These are phyloP conservation scores for Gaeumannomyces sp. DNA, from an alignment of 2,329 filamentous ascomycete species.

Conservation along the genomic window DNA sequence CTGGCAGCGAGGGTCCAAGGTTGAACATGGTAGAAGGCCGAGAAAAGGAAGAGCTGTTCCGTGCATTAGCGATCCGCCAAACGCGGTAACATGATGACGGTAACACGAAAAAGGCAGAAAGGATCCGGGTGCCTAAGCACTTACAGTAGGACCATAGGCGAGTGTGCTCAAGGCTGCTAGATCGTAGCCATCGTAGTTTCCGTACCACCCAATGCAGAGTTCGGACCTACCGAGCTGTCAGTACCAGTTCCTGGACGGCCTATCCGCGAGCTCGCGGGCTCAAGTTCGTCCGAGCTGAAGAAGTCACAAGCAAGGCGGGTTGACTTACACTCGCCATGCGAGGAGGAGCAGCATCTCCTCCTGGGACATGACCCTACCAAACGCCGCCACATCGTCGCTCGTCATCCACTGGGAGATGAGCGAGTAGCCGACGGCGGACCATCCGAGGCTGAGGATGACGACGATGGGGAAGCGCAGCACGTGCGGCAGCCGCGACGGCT, in stretches of 20 bases:
- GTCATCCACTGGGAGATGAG: slow-evolving; percentile 51
- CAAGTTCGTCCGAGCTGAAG: slow-evolving; percentile 7
- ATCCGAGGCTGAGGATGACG: slow-evolving; percentile 48
- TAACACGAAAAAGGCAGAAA: background rate
- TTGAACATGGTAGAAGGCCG: slow-evolving; percentile 69
- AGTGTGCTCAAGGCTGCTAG: slow-evolving; percentile 60
- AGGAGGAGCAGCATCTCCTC: slow-evolving; percentile 50
- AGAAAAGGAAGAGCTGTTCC: slow-evolving; percentile 62
- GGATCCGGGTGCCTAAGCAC: slow-evolving; percentile 21
- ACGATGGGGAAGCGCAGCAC: slow-evolving; percentile 47
- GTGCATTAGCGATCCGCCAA: background rate
- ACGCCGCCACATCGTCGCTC: slow-evolving; percentile 57
- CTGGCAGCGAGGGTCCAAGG: slow-evolving; percentile 53
- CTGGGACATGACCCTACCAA: slow-evolving; percentile 57
- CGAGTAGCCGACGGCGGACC: slow-evolving; percentile 61
- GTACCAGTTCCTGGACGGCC: slow-evolving; percentile 10
- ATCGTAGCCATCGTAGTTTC: slow-evolving; percentile 68
- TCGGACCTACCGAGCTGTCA: slow-evolving; percentile 47
- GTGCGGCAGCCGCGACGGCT: slow-evolving; percentile 33
- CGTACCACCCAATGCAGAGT: slow-evolving; percentile 66
- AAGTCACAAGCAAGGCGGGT: slow-evolving; percentile 4
- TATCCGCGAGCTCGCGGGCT: slow-evolving; percentile 2
- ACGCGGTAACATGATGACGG: background rate
- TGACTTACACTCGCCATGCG: slow-evolving; percentile 49
- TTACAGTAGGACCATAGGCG: slow-evolving; percentile 65